Base-by-base conservation (phyloP, 2,329 filamentous ascomycete genomes). In the Diaporthe batatas region DNA sequence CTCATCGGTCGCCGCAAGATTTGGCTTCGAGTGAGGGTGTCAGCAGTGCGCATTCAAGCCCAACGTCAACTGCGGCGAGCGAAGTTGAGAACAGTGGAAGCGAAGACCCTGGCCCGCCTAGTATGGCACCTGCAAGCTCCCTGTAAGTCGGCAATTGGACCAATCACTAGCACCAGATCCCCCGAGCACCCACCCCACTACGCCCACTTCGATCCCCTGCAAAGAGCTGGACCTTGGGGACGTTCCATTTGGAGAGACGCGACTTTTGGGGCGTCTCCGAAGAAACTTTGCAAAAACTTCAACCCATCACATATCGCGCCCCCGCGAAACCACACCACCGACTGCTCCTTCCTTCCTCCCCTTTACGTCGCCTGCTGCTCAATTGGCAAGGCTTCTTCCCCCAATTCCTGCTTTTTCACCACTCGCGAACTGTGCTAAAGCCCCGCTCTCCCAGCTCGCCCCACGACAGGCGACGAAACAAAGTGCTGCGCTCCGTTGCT, bases 81-180 rank as follows among this genome's bases (percentile, higher is more conserved):
- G n/a, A 36, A 21, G 11, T 49, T 6, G 29, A 53, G 10, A 32
- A 51, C 32, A 29, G 62, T 67, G 47, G 62, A n/a, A 44, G 21
- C 11, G 29, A 34, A 11, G 44, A 32, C 44, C 21, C 29, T 42
- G 14, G 32, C 68, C 55, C 55, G 34, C 55, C 54, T n/a, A 32
- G 10, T 16, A 70, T 36, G 32, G 44, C 62, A 18, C 55, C 29
- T 70, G 44, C 44, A 53, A 49, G 55, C 42, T 65, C 73, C 73
- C 73, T 74, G 71, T 62, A 68, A 68, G 29, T 57, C 25, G 47
- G 36, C 58, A 12, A 10, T 36, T 51, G 25, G 68, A 36, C 77
- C 77, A 78, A 77, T 76, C 77, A 76, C 21, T 34, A 54, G 44
- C 23, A 32, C 64, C 72, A 74, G 75, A 72, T 62, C 32, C 39